phyloP scores from a whole-genome alignment of 2,329 filamentous ascomycete genomes.

The Fusarium pininemorale region DNA sequence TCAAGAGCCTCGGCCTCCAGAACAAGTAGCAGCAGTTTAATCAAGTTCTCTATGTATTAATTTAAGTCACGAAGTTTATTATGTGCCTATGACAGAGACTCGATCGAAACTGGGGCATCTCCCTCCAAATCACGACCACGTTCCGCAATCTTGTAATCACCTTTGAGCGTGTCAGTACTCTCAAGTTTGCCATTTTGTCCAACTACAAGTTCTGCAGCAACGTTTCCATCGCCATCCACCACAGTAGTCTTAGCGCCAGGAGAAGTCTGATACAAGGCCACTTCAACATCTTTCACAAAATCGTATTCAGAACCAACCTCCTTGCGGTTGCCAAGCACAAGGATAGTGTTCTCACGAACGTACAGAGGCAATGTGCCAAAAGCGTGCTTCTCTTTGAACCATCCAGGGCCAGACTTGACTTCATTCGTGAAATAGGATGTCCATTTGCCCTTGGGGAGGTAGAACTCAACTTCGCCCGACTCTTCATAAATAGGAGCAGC shows the following conservation, averaged over 20 bases:
- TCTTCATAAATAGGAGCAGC: conserved; percentile 72
- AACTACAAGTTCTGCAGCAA: conserved; percentile 52
- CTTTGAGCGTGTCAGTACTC: conserved; percentile 52
- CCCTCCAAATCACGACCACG: conserved; percentile 39
- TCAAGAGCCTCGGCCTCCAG: neutral
- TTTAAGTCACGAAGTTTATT: neutral
- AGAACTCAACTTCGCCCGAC: conserved; percentile 71
- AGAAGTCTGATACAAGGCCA: conserved; percentile 55
- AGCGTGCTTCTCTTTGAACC: conserved; percentile 68
- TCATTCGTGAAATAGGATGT: conserved; percentile 60
- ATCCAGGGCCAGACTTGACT: conserved; percentile 60
- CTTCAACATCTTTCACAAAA: conserved; percentile 57
- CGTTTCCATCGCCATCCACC: conserved; percentile 54
- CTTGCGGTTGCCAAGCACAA: conserved; percentile 55
- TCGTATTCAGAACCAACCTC: conserved; percentile 57
- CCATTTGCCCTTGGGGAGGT: conserved; percentile 63
- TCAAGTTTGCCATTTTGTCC: conserved; percentile 52
- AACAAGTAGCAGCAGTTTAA: neutral
- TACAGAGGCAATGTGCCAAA: conserved; percentile 68
- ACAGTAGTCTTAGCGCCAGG: conserved; percentile 54
- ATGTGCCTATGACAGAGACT: conserved; percentile 25
- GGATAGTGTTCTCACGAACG: conserved; percentile 62
- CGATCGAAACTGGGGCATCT: conserved; percentile 41
- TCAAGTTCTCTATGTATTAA: neutral
- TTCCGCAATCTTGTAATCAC: conserved; percentile 42